These are phyloP conservation scores for Durotheca rogersii DNA, from an alignment of 495 filamentous ascomycete species.

Conservation along the genomic window DNA sequence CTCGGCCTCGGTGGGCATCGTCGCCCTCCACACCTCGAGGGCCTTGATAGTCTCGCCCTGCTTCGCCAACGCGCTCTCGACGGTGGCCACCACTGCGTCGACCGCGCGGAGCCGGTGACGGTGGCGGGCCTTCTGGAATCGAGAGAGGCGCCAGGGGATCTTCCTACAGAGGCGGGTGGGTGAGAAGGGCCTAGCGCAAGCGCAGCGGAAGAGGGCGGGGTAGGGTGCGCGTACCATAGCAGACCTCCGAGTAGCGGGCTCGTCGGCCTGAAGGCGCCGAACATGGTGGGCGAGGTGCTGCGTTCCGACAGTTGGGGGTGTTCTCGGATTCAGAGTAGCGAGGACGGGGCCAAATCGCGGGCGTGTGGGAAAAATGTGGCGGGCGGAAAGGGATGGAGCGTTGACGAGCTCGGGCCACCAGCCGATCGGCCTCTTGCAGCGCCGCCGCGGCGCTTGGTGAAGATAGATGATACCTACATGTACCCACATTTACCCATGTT, in stretches of 20 bases:
- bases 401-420: conserved; percentile 20
- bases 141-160: conserved; percentile 93
- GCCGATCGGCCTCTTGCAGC: no score
- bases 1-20: conserved; percentile 95
- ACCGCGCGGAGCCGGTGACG: conserved; percentile 82
- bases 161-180: conserved; percentile 63
- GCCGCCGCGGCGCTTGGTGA: no score
- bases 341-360: neutral
- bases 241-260: conserved; percentile 76
- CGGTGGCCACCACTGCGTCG: conserved; percentile 74
- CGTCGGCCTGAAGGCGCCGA: conserved; percentile 78
- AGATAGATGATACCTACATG: no score
- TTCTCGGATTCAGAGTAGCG: conserved; percentile 1
- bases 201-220: no score
- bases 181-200: conserved; percentile 10
- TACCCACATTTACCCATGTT: no score
- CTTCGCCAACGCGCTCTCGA: conserved; percentile 73
- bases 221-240: conserved; percentile 82
- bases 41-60: conserved; percentile 67
- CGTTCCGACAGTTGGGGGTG: conserved; percentile 8
- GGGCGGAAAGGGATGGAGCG: conserved; percentile 8
- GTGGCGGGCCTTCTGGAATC: conserved; percentile 85
- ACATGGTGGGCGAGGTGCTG: conserved; percentile 54
- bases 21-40: conserved; percentile 82
- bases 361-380: conserved; percentile 27